Percentiles rank a stretch among this genome's conserved stretches.
Conservation (phyloP, 2,329 filamentous ascomycete genomes). For the Stagonosporopsis vannaccii region DNA sequence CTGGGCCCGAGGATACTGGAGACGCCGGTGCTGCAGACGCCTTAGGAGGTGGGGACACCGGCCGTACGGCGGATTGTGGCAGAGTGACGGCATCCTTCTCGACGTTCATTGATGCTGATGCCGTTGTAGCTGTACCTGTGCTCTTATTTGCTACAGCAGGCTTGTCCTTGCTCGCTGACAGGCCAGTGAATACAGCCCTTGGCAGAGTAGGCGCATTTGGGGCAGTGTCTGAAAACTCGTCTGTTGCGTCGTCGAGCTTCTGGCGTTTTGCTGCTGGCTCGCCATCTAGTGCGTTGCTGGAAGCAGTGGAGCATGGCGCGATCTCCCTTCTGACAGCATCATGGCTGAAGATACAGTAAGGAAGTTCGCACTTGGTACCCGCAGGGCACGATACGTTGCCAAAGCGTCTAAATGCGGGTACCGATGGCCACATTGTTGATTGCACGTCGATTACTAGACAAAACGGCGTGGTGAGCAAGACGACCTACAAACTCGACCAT, state of each 20-base stretch:
- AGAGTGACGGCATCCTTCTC: conserved; percentile 14
- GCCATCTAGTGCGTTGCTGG: conserved; percentile 5
- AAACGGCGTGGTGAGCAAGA: conserved; percentile 4
- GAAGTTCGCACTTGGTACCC: conserved; percentile 57
- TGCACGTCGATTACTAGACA: neutral
- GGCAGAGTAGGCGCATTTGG: conserved; percentile 12
- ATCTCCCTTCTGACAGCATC: conserved; percentile 31
- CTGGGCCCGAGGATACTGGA: conserved; percentile 52
- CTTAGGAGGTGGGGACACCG: conserved; percentile 44
- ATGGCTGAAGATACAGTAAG: conserved; percentile 68
- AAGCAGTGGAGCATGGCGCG: conserved; percentile 1
- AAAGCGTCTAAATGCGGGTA: conserved; percentile 36
- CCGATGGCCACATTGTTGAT: conserved; percentile 41
- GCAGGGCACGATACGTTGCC: conserved; percentile 57
- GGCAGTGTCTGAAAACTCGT: neutral
- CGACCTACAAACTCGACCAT: neutral
- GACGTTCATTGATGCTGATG: conserved; percentile 4
- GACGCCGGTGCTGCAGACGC: conserved; percentile 20
- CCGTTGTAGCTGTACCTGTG: conserved; percentile 3
- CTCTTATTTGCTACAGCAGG: conserved; percentile 12
- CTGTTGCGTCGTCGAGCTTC: conserved; percentile 34
- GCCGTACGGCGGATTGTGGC: conserved; percentile 35
- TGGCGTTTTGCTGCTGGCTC: conserved; percentile 40
- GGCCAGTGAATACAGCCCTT: conserved; percentile 33
- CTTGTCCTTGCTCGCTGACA: conserved; percentile 28